Evolutionary conservation across 148 eudicot species (phyloP), one percentile per base, ranked within the genome.

Genomic region (Rhododendron molle): DNA sequence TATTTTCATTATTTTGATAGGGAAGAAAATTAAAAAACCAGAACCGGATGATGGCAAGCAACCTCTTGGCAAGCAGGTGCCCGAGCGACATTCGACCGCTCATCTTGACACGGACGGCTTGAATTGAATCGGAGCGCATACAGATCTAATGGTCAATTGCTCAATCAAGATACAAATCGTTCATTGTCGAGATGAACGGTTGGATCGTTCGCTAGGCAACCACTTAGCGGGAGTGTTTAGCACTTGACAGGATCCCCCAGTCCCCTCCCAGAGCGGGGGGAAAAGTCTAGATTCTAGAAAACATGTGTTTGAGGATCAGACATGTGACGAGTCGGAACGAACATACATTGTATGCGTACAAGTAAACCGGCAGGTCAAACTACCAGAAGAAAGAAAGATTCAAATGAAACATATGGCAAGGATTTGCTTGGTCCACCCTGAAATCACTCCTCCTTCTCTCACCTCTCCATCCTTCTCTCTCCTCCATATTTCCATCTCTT

Each of bases 81-180:
- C 7, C 1, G 0, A 40, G 44, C 0, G 44, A 6, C 44, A 40
- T 40, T 1, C 7, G 44, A 40, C 7, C 1, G 1, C 5, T 40
- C 1, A 6, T 40, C 1, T 40, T 0, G 43, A 7, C 0, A 40
- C 7, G 0, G 0, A 5, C 1, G 7, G 44, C 1, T 40, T 0
- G 8, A 0, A 40, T 40, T 40, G 44, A 40, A 40, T 40, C 7
- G 0, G 44, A 40, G 7, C 1, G 44, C 8, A 40, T 40, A 40
- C 0, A 40, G 0, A 40, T 40, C 0, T 40, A 40, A 40, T 5
- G 0, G 7, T 38, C 6, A 40, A 40, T 40, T 40, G 8, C 8
- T 40, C 0, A 7, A 0, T 40, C 7, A 40, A 40, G 3, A 34
- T 32, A 0, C 34, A 1, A 32, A 32, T 32, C 34, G 34, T 32